These are phyloP conservation scores for Syzygium jambos DNA, from an alignment of 345 rosid genomes.

Conservation along the genomic window DNA sequence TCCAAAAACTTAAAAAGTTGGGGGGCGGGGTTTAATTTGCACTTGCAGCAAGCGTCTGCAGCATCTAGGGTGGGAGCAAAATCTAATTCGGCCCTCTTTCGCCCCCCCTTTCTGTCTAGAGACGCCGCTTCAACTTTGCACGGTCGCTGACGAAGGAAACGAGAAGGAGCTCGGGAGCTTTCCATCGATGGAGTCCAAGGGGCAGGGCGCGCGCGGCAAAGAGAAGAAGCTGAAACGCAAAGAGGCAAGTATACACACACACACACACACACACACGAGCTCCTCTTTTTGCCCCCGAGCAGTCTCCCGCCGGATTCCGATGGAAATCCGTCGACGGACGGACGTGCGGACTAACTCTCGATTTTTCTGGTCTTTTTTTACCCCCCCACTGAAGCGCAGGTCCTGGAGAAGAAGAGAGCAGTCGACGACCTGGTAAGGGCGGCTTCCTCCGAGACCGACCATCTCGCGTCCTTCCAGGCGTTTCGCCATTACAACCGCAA, in stretches of 20 bases:
- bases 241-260: constrained; percentile 2
- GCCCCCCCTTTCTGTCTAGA: neutral
- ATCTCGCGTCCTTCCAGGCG: constrained; percentile 52
- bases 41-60: neutral
- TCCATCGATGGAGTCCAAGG: constrained; percentile 1
- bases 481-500: constrained; percentile 42
- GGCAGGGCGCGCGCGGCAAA: neutral
- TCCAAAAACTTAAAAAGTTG: neutral
- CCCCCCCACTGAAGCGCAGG: constrained; percentile 10
- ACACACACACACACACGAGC: neutral
- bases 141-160: neutral
- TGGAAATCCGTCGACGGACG: neutral
- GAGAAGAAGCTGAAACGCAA: constrained; percentile 36
- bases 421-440: constrained; percentile 39
- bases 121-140: neutral
- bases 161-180: neutral
- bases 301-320: neutral
- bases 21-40: neutral
- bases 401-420: constrained; percentile 63
- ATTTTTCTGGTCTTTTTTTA: neutral
- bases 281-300: neutral
- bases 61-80: neutral
- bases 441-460: constrained; percentile 54
- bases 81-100: neutral
- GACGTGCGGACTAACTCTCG: neutral